Conservation (phyloP, 1,284 basidiomycete species). For the Agaricales sp. region DNA sequence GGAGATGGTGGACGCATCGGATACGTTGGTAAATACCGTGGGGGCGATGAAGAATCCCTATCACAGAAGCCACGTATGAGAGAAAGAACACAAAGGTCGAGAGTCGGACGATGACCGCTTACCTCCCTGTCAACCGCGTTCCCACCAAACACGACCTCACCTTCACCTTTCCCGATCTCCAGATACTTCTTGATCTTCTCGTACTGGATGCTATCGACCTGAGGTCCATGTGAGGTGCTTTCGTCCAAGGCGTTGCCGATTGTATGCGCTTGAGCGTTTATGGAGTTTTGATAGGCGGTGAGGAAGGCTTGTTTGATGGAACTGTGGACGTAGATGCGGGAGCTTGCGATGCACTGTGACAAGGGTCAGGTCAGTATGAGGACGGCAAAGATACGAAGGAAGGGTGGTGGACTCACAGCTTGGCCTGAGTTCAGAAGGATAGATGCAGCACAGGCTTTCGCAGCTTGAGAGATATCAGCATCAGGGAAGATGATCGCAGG, state of each 20-base stretch:
- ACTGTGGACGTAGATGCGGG: constrained; percentile 1
- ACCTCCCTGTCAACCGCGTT: constrained; percentile 20
- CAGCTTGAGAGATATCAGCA: not conserved
- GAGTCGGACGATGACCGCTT: not conserved
- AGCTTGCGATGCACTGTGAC: constrained; percentile 18
- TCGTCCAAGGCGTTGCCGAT: constrained; percentile 24
- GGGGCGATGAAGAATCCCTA: not conserved
- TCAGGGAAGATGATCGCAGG: constrained; percentile 1
- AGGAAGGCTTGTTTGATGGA: not conserved
- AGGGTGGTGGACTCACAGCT: not conserved
- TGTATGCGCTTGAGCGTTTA: not conserved
- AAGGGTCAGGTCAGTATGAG: constrained; percentile 4
- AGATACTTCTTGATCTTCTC: constrained; percentile 23
- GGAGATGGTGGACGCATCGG: not conserved
- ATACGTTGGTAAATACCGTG: not conserved
- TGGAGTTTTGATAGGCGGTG: not conserved
- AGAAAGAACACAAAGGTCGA: not conserved
- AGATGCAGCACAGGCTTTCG: not conserved
- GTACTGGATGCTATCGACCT: constrained; percentile 60
- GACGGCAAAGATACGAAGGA: not conserved
- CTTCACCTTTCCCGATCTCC: constrained; percentile 25
- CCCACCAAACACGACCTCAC: constrained; percentile 52
- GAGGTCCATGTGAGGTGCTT: constrained; percentile 30
- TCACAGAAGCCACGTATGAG: not conserved
- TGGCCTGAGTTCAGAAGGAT: constrained; percentile 1